Evolutionary conservation across 495 filamentous ascomycete genomes (phyloP), one percentile per base, ranked within the genome.

Genomic region (Chaetomium fimeti): DNA sequence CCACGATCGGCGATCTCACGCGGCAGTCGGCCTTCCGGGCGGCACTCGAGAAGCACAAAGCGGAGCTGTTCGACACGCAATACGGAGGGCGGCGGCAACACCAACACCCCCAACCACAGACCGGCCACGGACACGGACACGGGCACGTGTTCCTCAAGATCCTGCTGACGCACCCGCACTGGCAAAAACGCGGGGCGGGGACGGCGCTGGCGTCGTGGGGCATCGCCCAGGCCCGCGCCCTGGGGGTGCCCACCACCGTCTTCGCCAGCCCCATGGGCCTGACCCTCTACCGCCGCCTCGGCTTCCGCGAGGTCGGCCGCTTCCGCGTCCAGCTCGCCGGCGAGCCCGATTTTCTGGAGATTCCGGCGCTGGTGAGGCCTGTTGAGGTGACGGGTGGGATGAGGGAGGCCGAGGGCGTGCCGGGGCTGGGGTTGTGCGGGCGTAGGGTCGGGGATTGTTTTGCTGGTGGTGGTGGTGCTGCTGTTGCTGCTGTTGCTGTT

Each of bases 161-260:
- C 55, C 67, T 87, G 11, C 74, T 78, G 15, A 81, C 80, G 22
- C 77, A 82, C 56, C 83, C 81, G 4, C 75, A 78, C 25, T 81
- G 80, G 58, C 76, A 78, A 61, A 65, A 76, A 18, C 71, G 77
- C 28, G 83, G 84, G 3, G 84, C 84, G 0, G 83, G 79, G 11
- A 72, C 73, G 2, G 76, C 80, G 68, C 77, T 86, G 1, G 72
- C 83, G 5, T 42, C 70, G 20, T 86, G 83, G 82, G 83, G 82
- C 4, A 78, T 81, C 48, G 69, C 77, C 0, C 57, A 62, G 25
- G 72, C 70, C 4, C 49, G 45, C 0, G 40, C 48, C 11, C 15
- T 57, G 9, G 65, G 72, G 13, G 45, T 71, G 25, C 48, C 62
- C 58, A 69, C 72, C 1, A 72, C 69, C 3, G 67, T 73, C 36